Base-by-base conservation (phyloP, 2,329 filamentous ascomycete species). In the Xylariaceae sp. region DNA sequence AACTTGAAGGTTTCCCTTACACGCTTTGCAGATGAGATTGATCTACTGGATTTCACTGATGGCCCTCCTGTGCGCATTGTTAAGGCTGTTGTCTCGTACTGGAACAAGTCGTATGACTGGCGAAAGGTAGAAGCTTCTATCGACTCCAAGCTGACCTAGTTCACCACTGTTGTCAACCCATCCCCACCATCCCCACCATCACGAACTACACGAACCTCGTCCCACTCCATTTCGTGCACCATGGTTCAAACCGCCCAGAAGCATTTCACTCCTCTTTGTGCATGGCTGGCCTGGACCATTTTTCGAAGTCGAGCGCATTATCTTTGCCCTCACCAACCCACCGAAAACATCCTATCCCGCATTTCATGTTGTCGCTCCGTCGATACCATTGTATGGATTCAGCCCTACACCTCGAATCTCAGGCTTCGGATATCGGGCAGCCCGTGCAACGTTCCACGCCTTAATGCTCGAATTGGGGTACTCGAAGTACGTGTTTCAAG, bases 251-350 rank as follows among this genome's bases (percentile, higher is more conserved):
- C 4, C 22, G 19, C 12, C 6, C 36, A 4, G 19, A 44, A 6
- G 41, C 41, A 14, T 32, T 44, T 37, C 41, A 33, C 2, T 20
- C 3, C 17, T 45, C 8, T 23, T 45, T 7, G 11, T 45, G 3
- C 42, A 45, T 14, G 42, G 42, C n/a, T 45, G 42, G 42, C 42
- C 42, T 4, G 29, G 27, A 10, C 35, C 42, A 1, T 38, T 35
- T 17, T 29, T 25, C 16, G 42, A 45, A 21, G 36, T 36, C 22
- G 19, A 23, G 10, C 20, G 20, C 16, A 36, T 44, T 19, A 37
- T 44, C 23, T 14, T 5, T 37, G 14, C 34, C 10, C 34, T 44
- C 4, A 19, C 12, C 11, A 17, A 36, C 14, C 41, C 41, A 11
- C 19, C 19, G 10, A 33, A 20, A 17, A n/a, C 34, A 22, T 29